Evolutionary conservation across 306 rosid species (phyloP), one percentile per base, ranked within the genome.

Genomic region (Lathyrus tuberosus): DNA sequence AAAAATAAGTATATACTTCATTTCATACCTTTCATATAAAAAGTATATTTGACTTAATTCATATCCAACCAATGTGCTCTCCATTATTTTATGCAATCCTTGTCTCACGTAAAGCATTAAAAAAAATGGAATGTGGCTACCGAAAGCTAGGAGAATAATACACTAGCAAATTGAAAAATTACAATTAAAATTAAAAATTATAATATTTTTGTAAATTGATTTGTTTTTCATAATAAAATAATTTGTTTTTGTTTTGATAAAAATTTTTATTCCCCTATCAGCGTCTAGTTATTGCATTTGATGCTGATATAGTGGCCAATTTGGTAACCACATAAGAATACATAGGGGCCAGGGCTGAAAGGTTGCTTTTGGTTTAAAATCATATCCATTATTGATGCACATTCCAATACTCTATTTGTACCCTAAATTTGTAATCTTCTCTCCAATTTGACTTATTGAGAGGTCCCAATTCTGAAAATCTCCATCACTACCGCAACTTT

Each of bases 231-330:
- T 1, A 22, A 22, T 22, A 22, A 22, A 22, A 22, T 20, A 3
- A 31, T 73, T 63, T 57, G 31, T 41, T 54, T 73, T 57, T 48
- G 40, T 54, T 53, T 54, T 51, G 31, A 70, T 35, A 14, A 8
- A 42, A 0, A 1, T 42, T 4, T 42, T 11, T 5, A 48, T 40
- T 57, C 24, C 40, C 61, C 68, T 35, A 70, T 65, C 88, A 59
- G 73, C 78, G 82, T 79, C 88, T 84, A 79, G 86, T 73, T 53
- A 81, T 79, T 84, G 84, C 88, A 73, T 81, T 76, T 76, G 73
- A 72, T 73, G 68, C 79, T 46, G 68, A 57, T 71, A 51, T 8
- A 67, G 78, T 72, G 80, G 82, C 62, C 88, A 78, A 59, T 28
- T 81, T 78, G 84, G 42, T 14, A 42, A 17, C 57, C 73, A 16